Base-by-base conservation (phyloP, 2,329 filamentous ascomycete genomes). In the Arthrobotrys megalospora region DNA sequence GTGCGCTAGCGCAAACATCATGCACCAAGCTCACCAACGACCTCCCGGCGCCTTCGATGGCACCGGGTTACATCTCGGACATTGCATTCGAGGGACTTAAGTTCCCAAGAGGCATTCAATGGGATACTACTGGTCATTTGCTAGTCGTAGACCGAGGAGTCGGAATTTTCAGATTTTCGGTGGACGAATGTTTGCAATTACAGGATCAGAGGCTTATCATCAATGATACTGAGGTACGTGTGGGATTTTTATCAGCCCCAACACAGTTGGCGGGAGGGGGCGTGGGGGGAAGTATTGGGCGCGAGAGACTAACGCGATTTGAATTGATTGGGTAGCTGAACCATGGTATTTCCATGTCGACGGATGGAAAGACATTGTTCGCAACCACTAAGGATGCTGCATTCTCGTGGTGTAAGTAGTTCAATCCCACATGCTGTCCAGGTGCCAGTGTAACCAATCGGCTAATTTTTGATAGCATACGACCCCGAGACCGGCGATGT, bases 181-280 rank as follows among this genome's bases (percentile, higher is more conserved):
- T 77, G 19, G 73, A 77, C n/a, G 52, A 32, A 36, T 77, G 73
- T 48, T 38, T 77, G 43, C 73, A 77, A 11, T 38, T 77, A 66
- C 66, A 70, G 41, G 73, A 77, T n/a, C 58, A 71, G 52, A 69
- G 47, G 19, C 73, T 77, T 71, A 77, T 77, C 73, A 43, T 77
- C 16, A 77, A 77, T 45, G 66, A 77, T 53, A 77, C 73, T 16
- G 58, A 62, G 32, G 73, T 77, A 48, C 11, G 55, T 48, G 69
- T 65, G 50, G n/a, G 28, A 19, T 53, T 55, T 63, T 47, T 48
- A n/a, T 65, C 60, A 58, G 11, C 41, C 60, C 36, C 65, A 70
- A 77, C 73, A 45, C 72, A 77, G 50, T 45, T 43, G 48, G 45
- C 36, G 28, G 48, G 19, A 41, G 7, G 50, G n/a, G 43, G 21